phyloP scores from a whole-genome alignment of 768 basidiomycete species.

The Cystofilobasidium macerans region DNA sequence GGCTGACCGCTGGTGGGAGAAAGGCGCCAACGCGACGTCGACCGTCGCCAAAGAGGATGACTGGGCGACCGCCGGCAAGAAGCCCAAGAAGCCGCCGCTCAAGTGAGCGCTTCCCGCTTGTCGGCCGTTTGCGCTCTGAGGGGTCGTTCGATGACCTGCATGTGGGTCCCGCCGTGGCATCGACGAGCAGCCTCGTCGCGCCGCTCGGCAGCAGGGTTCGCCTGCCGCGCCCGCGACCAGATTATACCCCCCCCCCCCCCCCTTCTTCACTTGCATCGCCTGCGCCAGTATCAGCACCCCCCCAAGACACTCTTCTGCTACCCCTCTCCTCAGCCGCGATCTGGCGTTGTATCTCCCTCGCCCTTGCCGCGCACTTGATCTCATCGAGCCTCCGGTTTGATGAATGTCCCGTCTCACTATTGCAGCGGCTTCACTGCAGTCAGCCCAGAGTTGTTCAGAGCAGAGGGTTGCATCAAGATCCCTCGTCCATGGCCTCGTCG shows the following conservation, averaged over 20 bases:
- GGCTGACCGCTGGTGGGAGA: slow-evolving; percentile 14
- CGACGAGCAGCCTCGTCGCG: not conserved
- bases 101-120: not conserved
- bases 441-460: no score
- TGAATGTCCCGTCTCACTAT: no score
- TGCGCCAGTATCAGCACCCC: not conserved
- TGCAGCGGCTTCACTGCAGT: no score
- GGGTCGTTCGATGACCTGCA: not conserved
- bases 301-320: not conserved
- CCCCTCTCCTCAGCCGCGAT: not conserved
- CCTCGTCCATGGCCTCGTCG: slow-evolving; percentile 25
- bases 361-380: no score
- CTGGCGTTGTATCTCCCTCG: no score
- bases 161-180: not conserved
- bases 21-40: slow-evolving; percentile 3
- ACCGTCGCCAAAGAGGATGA: slow-evolving; percentile 1
- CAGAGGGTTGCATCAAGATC: not conserved
- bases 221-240: no score
- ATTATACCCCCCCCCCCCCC: not conserved
- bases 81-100: slow-evolving; percentile 8
- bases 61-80: slow-evolving; percentile 2
- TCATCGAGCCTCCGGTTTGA: no score
- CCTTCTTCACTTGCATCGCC: not conserved
- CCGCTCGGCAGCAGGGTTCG: no score
- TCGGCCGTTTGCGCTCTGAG: not conserved